Evolutionary conservation across 768 basidiomycete species (phyloP), one percentile per base, ranked within the genome.

Genomic region (Mrakia hoshinonis): DNA sequence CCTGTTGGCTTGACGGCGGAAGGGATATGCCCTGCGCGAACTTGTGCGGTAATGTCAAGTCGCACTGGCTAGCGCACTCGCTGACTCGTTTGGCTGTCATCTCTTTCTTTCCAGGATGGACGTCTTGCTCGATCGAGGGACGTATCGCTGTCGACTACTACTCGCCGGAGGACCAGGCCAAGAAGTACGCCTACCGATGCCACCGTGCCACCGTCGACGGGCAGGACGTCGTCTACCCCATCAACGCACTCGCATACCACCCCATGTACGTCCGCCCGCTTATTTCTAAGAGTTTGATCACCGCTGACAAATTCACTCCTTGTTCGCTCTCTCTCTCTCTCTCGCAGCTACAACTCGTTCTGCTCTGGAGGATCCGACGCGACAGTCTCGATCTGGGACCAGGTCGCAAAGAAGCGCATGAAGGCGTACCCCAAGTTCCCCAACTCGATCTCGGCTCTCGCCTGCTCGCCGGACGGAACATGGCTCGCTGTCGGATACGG

Each of bases 141-240:
- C 85, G 96, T 29, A 96, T 98, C 70, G 92, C 94, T 0, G 93
- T 98, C 38, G 96, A 99, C 79, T 99, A 95, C 79, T 94, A 96
- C 75, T 91, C 85, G 4, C 83, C 87, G 0, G 85, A 85, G 31
- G 83, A 84, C 0, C 95, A 98, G 79, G 87, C 89, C n/a, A 84
- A 85, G 75, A 88, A 93, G 81, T 96, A 94, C 79, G 96, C 96
- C 2, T 99, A 97, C 85, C 93, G 96, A 78, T 96, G 94, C 74
- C 95, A 99, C 77, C 85, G 95, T 4, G 89, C 92, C 77, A 87
- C 90, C 4, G 87, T 92, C 73, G 88, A 90, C 47, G 92, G 90
- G 47, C 89, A 89, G 18, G 96, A 99, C 79, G 90, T 93, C 75
- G 94, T 97, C 26, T 98, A 91, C 86, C 93, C 95, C 0, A 94